Conservation (phyloP, 2,329 filamentous ascomycete species). For the Cyphellophora europaea region DNA sequence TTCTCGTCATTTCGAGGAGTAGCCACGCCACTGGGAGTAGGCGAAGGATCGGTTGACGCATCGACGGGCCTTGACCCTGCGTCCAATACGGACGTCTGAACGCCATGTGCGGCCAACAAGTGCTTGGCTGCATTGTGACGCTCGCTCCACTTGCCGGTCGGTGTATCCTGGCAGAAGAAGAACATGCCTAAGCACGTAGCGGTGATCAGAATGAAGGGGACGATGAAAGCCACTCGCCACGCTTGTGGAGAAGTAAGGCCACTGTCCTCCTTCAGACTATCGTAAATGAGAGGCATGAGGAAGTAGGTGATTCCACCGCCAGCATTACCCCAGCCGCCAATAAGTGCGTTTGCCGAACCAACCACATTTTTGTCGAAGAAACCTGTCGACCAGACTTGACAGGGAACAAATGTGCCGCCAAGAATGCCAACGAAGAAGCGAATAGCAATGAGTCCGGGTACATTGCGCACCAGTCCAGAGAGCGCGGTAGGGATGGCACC, state of each 20-base stretch:
- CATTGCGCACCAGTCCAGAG: constrained; percentile 64
- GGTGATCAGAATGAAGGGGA: constrained; percentile 70
- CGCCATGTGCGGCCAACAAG: constrained; percentile 39
- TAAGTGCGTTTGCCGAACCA: constrained; percentile 76
- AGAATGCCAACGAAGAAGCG: constrained; percentile 36
- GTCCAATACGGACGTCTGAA: constrained; percentile 17
- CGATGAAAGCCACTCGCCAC: constrained; percentile 77
- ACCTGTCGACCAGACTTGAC: constrained; percentile 84
- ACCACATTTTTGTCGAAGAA: constrained; percentile 93
- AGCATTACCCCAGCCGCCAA: constrained; percentile 76
- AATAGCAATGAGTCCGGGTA: constrained; percentile 39
- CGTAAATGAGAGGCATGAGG: constrained; percentile 82
- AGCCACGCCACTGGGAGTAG: constrained; percentile 16
- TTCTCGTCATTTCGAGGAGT: constrained; percentile 20
- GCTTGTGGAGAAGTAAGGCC: constrained; percentile 58
- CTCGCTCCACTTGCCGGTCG: constrained; percentile 71
- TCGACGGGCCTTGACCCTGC: constrained; percentile 5
- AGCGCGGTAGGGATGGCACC: constrained; percentile 75
- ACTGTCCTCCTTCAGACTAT: constrained; percentile 54
- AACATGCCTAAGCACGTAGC: constrained; percentile 58
- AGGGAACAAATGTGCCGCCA: constrained; percentile 40
- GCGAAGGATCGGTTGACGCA: constrained; percentile 22
- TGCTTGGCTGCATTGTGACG: constrained; percentile 51
- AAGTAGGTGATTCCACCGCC: constrained; percentile 91
- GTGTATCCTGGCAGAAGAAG: constrained; percentile 69